Base-by-base conservation (phyloP, 2,329 filamentous ascomycete species). In the Cercospora citrullina region DNA sequence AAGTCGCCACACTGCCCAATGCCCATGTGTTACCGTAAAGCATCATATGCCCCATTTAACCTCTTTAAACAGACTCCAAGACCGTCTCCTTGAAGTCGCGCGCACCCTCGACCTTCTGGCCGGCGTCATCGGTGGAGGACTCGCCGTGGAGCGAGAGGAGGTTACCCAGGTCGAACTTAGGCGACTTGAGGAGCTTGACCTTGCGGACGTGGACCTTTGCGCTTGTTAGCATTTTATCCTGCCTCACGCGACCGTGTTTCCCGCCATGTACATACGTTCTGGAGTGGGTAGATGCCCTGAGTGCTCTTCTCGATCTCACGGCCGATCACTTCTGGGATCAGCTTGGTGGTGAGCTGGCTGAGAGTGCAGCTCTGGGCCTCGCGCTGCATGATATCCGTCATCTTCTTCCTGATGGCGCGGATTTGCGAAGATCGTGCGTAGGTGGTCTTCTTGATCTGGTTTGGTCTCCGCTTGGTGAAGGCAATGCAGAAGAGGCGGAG, bases 391-490 rank as follows among this genome's bases (percentile, higher is more conserved):
- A 99, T 98, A 86, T 99, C 95, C 74, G 89, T 91, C 95, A 99
- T 99, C 93, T 99, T 98, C 89, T 94, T 95, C 85, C 95, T 92
- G 84, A 99, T 99, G 77, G 91, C 90, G 76, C 94, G 91, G 84
- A 98, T 98, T 87, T 99, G 95, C 74, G 95, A 98, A 74, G 93
- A 93, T 75, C 91, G 91, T 77, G 95, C 95, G 82, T 99, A 99
- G 82, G 95, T 99, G 80, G 95, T 99, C 92, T 98, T 99, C 92
- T 97, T 97, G 88, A 99, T 94, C 89, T 99, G 95, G 89, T 98
- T 99, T 79, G 93, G 93, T 81, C 95, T 91, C 84, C 93, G 89
- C 91, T 98, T 98, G 85, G 95, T 99, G 89, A 99, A 99, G 78
- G 92, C 95, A 78, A 99, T 99, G 83, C 93, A 93, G 87, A 99